Conservation (phyloP, 768 basidiomycete species). For the Amanita phalloides region DNA sequence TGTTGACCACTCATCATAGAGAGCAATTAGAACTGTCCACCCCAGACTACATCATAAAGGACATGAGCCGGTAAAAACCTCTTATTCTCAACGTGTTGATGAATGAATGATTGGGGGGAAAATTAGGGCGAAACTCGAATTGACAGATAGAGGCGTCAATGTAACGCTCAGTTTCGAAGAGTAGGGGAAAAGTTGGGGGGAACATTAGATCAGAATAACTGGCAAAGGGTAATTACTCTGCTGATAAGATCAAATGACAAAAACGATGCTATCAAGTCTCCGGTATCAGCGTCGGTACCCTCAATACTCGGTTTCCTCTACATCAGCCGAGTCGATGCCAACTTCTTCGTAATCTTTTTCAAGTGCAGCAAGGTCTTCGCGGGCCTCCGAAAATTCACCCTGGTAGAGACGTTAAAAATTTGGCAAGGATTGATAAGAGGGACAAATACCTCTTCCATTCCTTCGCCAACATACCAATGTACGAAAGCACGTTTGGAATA, state of each 20-base stretch:
- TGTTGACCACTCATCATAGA: slow-evolving; percentile 71
- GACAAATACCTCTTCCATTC: slow-evolving; percentile 82
- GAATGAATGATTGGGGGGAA: background rate
- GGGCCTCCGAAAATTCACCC: slow-evolving; percentile 98
- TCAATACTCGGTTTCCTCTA: slow-evolving; percentile 44
- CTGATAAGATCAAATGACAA: background rate
- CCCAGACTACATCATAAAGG: slow-evolving; percentile 59
- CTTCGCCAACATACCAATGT: slow-evolving; percentile 96
- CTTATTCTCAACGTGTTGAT: background rate
- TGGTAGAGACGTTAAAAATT: slow-evolving; percentile 11
- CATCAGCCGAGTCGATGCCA: slow-evolving; percentile 40
- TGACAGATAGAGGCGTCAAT: slow-evolving; percentile 1
- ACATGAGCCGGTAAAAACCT: slow-evolving; percentile 51
- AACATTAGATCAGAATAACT: background rate
- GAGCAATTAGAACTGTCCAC: slow-evolving; percentile 53
- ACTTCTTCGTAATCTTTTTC: slow-evolving; percentile 95
- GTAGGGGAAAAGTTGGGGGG: background rate
- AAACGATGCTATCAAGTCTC: background rate
- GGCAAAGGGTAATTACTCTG: background rate
- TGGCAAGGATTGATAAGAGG: background rate
- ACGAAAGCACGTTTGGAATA: slow-evolving; percentile 94
- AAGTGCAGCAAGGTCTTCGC: slow-evolving; percentile 99
- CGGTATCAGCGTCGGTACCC: background rate
- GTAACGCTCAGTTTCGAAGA: background rate
- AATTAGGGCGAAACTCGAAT: background rate